A percentile compares a stretch with the other conserved stretches of the same genome.
Conservation (phyloP, 495 filamentous ascomycete species). For the Aspergillus steynii region DNA sequence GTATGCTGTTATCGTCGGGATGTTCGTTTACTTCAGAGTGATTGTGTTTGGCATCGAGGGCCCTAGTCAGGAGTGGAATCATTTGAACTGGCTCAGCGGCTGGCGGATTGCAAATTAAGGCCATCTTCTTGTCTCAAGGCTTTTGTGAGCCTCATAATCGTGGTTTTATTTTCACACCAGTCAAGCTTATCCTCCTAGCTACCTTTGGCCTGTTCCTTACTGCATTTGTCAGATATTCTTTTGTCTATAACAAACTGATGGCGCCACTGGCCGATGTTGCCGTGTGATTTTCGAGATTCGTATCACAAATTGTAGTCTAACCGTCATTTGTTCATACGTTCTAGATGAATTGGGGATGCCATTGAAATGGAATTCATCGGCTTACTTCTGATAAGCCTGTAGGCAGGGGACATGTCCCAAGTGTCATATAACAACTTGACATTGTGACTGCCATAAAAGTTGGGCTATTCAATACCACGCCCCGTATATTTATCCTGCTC, state of each 20-base stretch:
- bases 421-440: background rate
- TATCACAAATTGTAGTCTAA: background rate
- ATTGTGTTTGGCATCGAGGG: constrained; percentile 97
- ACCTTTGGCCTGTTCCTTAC: background rate
- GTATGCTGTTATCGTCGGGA: constrained; percentile 69
- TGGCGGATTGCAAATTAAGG: constrained; percentile 54
- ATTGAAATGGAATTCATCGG: background rate
- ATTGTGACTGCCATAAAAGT: background rate
- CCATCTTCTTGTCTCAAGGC: background rate
- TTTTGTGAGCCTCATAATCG: background rate
- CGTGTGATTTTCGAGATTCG: background rate
- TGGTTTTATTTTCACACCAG: background rate
- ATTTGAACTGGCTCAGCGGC: constrained; percentile 84
- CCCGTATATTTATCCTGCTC: background rate
- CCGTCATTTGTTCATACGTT: background rate
- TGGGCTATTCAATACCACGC: background rate
- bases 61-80: constrained; percentile 74
- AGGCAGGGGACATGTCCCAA: background rate
- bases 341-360: background rate
- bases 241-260: background rate
- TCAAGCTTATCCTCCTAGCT: background rate
- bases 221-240: background rate
- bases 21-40: constrained; percentile 89
- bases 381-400: background rate
- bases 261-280: background rate